Percentiles rank a stretch among this genome's conserved stretches.
Conservation (phyloP, 202 grass and related monocot genomes). For the Schoenoplectus triqueter region DNA sequence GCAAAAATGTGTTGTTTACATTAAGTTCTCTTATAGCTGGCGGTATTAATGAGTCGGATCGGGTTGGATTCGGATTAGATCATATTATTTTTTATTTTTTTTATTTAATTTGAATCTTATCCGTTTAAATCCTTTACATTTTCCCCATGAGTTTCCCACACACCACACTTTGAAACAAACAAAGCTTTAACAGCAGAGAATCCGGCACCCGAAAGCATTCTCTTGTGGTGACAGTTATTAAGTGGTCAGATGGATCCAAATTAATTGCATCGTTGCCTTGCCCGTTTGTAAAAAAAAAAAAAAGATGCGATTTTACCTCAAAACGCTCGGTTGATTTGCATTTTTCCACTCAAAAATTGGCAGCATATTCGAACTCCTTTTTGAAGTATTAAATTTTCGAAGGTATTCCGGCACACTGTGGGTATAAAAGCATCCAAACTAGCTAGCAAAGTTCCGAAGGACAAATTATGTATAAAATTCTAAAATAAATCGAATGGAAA, state of each 20-base stretch:
- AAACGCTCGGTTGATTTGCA: background rate
- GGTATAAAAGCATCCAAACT: background rate
- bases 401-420: background rate
- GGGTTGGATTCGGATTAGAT: background rate
- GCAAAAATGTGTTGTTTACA: no score
- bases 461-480: background rate
- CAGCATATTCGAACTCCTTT: background rate
- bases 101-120: no score
- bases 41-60: no score
- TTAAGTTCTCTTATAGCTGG: no score
- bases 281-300: background rate
- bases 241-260: slow-evolving; percentile 20
- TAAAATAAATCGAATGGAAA: no score
- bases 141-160: background rate
- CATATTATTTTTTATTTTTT: background rate
- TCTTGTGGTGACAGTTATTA: slow-evolving; percentile 30
- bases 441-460: background rate
- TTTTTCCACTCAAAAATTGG: background rate
- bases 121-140: background rate
- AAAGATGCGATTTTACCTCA: slow-evolving; percentile 12
- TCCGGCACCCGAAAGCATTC: background rate
- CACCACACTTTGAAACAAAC: background rate
- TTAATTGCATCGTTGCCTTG: background rate
- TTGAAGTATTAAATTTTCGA: background rate
- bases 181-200: background rate